Conservation (phyloP, 2,329 filamentous ascomycete genomes). For the Colletotrichum noveboracense region DNA sequence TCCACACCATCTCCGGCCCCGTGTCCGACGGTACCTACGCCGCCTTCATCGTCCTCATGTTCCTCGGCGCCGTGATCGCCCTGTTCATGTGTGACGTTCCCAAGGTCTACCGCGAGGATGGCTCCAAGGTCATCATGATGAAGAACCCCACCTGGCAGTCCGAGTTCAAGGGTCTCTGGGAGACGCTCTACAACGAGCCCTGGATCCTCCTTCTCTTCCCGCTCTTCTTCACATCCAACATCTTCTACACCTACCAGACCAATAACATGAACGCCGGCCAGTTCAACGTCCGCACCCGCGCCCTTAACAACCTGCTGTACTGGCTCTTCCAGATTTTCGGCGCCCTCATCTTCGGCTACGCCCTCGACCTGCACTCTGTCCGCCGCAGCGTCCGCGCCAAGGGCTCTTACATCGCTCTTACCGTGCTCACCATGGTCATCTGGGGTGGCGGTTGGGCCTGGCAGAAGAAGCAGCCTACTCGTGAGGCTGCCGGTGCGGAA, state of each 20-base stretch:
- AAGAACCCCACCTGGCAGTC: slow-evolving; percentile 88
- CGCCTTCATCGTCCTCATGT: slow-evolving; percentile 85
- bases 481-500: slow-evolving; percentile 37
- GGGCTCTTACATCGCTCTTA: slow-evolving; percentile 63
- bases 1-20: slow-evolving; percentile 56
- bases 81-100: slow-evolving; percentile 74
- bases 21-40: slow-evolving; percentile 85
- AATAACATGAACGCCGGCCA: slow-evolving; percentile 73
- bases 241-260: slow-evolving; percentile 80
- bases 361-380: slow-evolving; percentile 66
- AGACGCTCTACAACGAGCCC: slow-evolving; percentile 73
- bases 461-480: slow-evolving; percentile 65
- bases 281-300: slow-evolving; percentile 76
- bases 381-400: slow-evolving; percentile 73
- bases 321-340: slow-evolving; percentile 81
- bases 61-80: slow-evolving; percentile 71
- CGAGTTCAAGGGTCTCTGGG: slow-evolving; percentile 76
- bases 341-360: slow-evolving; percentile 73
- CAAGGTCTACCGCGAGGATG: slow-evolving; percentile 76
- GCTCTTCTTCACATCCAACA: slow-evolving; percentile 83
- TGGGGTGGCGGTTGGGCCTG: slow-evolving; percentile 87
- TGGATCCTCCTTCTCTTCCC: slow-evolving; percentile 81
- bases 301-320: slow-evolving; percentile 82
- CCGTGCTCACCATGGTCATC: slow-evolving; percentile 74
- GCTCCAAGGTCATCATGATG: slow-evolving; percentile 83